These are phyloP conservation scores for Kwoniella sp. DNA, from an alignment of 768 basidiomycete genomes.

Conservation along the genomic window DNA sequence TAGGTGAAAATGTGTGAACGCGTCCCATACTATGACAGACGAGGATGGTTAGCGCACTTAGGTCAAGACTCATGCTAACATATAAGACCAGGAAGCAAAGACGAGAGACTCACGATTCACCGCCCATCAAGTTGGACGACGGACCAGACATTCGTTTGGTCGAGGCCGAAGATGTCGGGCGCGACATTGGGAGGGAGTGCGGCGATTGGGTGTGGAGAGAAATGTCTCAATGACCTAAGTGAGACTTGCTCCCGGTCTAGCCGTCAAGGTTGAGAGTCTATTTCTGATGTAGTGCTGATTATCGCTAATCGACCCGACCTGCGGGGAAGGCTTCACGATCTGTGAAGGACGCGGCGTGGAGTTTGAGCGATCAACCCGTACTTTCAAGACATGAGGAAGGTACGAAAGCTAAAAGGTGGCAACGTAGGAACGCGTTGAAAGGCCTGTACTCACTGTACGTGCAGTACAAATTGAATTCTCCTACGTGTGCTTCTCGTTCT, in stretches of 20 bases:
- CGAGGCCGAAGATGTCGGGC: conserved; percentile 16
- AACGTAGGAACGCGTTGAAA: not conserved
- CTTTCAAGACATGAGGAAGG: not conserved
- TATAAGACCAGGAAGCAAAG: too few species aligned
- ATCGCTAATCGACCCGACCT: conserved; percentile 3
- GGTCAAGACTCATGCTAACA: too few species aligned
- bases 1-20: conserved; percentile 28
- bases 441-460: not conserved
- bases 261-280: conserved; percentile 17
- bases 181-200: conserved; percentile 11
- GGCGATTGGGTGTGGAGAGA: not conserved
- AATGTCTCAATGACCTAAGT: conserved; percentile 3
- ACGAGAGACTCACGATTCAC: conserved; percentile 19
- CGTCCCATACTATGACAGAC: conserved; percentile 21
- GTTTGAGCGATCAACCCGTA: not conserved
- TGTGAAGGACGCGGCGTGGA: conserved; percentile 7
- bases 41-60: not conserved
- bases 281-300: not conserved
- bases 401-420: not conserved
- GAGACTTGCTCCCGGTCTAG: conserved; percentile 21
- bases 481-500: not conserved
- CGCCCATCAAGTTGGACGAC: conserved; percentile 19
- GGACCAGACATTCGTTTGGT: conserved; percentile 15
- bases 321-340: conserved; percentile 5
- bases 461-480: not conserved